Evolutionary conservation across 2,329 filamentous ascomycete genomes (phyloP).

Genomic region (Neonectria neomacrospora): DNA sequence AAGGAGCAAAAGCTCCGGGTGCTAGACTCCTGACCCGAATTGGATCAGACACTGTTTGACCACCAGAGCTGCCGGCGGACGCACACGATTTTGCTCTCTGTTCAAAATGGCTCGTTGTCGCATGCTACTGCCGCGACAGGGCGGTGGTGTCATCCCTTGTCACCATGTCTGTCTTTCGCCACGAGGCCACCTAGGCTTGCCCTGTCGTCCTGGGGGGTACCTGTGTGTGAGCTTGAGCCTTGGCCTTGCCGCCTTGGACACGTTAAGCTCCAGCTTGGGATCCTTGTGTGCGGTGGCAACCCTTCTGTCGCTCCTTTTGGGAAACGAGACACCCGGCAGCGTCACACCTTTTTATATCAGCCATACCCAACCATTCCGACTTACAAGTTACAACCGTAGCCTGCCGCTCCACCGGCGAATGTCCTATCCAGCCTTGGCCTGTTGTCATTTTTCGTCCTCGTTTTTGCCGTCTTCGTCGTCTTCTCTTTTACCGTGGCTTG

Average conservation of each 20-base stretch:
- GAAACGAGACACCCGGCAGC: conserved; percentile 23
- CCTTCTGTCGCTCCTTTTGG: conserved; percentile 26
- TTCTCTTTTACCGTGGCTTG: conserved; percentile 11
- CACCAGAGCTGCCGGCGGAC: conserved; percentile 40
- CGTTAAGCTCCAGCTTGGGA: conserved; percentile 35
- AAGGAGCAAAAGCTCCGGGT: conserved; percentile 52
- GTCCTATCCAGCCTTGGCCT: conserved; percentile 1
- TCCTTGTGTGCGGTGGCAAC: conserved; percentile 40
- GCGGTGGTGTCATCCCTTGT: conserved; percentile 34
- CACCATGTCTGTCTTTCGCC: conserved; percentile 41
- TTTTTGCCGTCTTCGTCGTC: conserved; percentile 16
- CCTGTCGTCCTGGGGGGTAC: conserved; percentile 11
- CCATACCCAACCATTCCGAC: conserved; percentile 37
- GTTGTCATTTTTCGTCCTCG: conserved; percentile 15
- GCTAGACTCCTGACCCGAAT: conserved; percentile 39
- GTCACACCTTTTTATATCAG: conserved; percentile 45
- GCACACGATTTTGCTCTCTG: conserved; percentile 44
- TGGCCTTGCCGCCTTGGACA: conserved; percentile 10
- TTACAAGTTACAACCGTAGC: conserved; percentile 18
- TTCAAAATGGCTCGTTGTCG: conserved; percentile 48
- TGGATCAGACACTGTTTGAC: conserved; percentile 45
- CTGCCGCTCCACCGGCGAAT: conserved; percentile 10
- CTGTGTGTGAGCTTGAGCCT: conserved; percentile 1
- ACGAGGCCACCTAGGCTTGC: conserved; percentile 35
- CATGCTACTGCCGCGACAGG: conserved; percentile 34